phyloP scores from a whole-genome alignment of 495 filamentous ascomycete species.

The Ramalina intermedia region DNA sequence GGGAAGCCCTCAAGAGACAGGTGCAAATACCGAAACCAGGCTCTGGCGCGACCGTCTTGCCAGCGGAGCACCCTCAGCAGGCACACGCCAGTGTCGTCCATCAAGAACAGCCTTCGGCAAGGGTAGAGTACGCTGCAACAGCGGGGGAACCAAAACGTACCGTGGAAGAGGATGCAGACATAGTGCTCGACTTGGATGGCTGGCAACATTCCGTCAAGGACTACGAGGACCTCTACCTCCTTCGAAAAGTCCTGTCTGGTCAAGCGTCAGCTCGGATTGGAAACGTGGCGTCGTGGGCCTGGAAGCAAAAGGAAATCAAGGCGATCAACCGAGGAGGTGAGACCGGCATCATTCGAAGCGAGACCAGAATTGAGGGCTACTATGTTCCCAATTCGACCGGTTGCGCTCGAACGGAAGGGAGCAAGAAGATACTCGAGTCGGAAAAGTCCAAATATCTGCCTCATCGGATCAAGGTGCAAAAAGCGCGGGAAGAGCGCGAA shows the following conservation, averaged over 20 bases:
- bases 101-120: slow-evolving; percentile 18
- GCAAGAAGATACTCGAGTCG: slow-evolving; percentile 83
- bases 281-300: slow-evolving; percentile 66
- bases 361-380: slow-evolving; percentile 66
- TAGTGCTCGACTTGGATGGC: slow-evolving; percentile 62
- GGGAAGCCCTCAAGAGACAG: slow-evolving; percentile 41
- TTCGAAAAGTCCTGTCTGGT: slow-evolving; percentile 35
- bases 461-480: slow-evolving; percentile 90
- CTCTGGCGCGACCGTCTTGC: slow-evolving; percentile 19
- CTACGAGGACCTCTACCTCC: slow-evolving; percentile 55
- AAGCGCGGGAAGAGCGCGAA: slow-evolving; percentile 74
- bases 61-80: slow-evolving; percentile 8
- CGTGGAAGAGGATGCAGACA: slow-evolving; percentile 50
- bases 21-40: slow-evolving; percentile 20
- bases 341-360: slow-evolving; percentile 34
- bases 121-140: slow-evolving; percentile 47
- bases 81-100: slow-evolving; percentile 4
- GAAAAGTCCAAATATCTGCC: slow-evolving; percentile 98
- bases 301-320: slow-evolving; percentile 82
- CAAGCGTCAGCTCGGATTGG: slow-evolving; percentile 38
- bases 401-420: slow-evolving; percentile 79
- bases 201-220: slow-evolving; percentile 67
- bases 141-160: slow-evolving; percentile 45
- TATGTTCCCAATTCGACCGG: slow-evolving; percentile 78
- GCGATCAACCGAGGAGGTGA: slow-evolving; percentile 51